Evolutionary conservation across 2,329 filamentous ascomycete species (phyloP).

Genomic region (Periconia sp.): DNA sequence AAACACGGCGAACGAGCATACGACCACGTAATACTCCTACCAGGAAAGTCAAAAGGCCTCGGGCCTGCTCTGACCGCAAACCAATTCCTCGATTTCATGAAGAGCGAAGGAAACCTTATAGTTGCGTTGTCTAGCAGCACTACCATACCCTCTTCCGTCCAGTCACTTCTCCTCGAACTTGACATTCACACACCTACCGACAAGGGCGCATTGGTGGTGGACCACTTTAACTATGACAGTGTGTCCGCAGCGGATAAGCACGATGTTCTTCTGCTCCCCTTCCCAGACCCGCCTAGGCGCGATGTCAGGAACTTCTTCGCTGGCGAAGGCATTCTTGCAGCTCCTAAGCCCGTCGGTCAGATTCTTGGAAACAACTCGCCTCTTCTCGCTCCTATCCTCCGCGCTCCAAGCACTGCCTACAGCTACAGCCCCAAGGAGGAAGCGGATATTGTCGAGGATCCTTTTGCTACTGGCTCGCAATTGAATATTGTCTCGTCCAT

Average conservation of each 20-base stretch:
- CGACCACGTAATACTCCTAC: slow-evolving; percentile 88
- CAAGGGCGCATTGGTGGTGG: slow-evolving; percentile 81
- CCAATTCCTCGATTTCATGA: slow-evolving; percentile 85
- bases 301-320: slow-evolving; percentile 79
- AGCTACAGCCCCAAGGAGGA: slow-evolving; percentile 94
- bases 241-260: slow-evolving; percentile 77
- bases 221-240: slow-evolving; percentile 93
- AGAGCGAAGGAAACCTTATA: slow-evolving; percentile 87
- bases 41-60: slow-evolving; percentile 88
- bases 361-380: slow-evolving; percentile 73
- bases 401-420: slow-evolving; percentile 83
- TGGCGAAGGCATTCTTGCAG: slow-evolving; percentile 70
- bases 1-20: slow-evolving; percentile 83
- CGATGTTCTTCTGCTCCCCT: slow-evolving; percentile 80
- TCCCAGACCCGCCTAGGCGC: slow-evolving; percentile 64
- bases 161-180: slow-evolving; percentile 80
- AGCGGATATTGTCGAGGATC: slow-evolving; percentile 69
- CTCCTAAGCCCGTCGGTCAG: slow-evolving; percentile 81
- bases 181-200: slow-evolving; percentile 87
- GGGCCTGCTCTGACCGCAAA: slow-evolving; percentile 87
- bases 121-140: slow-evolving; percentile 75
- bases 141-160: slow-evolving; percentile 70
- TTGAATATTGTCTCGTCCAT: slow-evolving; percentile 80
- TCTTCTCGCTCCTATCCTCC: slow-evolving; percentile 78
- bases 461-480: slow-evolving; percentile 83